Conservation (phyloP, 441 rosid species). For the Pelargonium australe region DNA sequence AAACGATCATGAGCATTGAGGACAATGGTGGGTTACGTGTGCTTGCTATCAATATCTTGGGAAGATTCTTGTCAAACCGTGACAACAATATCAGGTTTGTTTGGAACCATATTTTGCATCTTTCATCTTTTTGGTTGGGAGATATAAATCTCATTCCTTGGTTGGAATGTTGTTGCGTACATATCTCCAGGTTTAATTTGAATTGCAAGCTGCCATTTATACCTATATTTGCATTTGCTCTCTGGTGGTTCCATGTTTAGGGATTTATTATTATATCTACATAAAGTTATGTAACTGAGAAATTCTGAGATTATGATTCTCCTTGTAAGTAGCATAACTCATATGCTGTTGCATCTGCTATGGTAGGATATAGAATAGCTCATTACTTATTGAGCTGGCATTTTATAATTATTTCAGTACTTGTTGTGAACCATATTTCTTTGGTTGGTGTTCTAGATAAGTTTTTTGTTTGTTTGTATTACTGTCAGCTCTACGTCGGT, state of each 20-base stretch:
- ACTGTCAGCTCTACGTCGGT: background rate
- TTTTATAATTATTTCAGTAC: background rate
- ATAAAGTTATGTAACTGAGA: background rate
- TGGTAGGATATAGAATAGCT: background rate
- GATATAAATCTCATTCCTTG: background rate
- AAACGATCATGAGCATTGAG: constrained; percentile 95
- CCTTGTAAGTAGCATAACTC: background rate
- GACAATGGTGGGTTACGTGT: constrained; percentile 96
- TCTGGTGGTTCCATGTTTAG: background rate
- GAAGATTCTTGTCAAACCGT: constrained; percentile 95
- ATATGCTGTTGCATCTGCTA: background rate
- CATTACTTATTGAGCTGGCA: background rate
- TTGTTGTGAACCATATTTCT: constrained; percentile 3
- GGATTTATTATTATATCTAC: background rate
- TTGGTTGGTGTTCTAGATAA: background rate
- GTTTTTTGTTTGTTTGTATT: too few relatives aligned
- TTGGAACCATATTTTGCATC: background rate
- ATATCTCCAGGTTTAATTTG: too few relatives aligned
- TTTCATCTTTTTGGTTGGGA: background rate
- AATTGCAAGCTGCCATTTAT: background rate
- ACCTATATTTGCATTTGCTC: background rate
- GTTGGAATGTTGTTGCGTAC: too few relatives aligned
- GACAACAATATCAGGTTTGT: constrained; percentile 95
- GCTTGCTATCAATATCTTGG: constrained; percentile 95
- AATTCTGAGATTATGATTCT: background rate